Evolutionary conservation across 2,329 filamentous ascomycete species (phyloP), one percentile per base, ranked within the genome.

Genomic region (Emergomyces africanus): DNA sequence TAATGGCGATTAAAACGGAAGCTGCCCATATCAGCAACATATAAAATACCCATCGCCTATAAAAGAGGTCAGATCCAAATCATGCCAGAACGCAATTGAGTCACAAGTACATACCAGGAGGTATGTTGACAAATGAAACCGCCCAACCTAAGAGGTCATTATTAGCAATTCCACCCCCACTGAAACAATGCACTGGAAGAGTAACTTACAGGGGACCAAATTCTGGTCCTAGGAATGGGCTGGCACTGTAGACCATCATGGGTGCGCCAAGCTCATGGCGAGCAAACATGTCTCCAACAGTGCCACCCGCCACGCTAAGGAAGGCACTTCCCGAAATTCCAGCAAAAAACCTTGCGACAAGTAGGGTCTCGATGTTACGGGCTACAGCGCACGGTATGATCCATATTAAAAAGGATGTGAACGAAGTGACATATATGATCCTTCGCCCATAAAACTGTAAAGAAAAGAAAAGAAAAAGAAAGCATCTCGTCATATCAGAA

Each of bases 111-210:
- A 67, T 68, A 77, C 81, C 90, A 96, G 59, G 77, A 75, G 3
- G 79, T 80, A 65, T 86, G 83, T 65, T 86, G 83, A 70, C 92
- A 92, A 70, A 95, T 90, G 71, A 95, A 90, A 8, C 89, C 90
- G 9, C 89, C 89, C 57, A 74, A 61, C 46, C 73, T 75, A 49
- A 20, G 88, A 70, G 42, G 33, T n/a, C 12, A 25, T n/a, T 15
- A 48, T 59, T 58, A 61, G 55, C 50, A 37, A 15, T 8, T 3
- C 9, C 9, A n/a, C n/a, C 18, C n/a, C 12, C 50, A 30, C 25
- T 37, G 20, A 30, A 18, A 35, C 4, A 44, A 39, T 25, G 18
- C n/a, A n/a, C 18, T 5, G 42, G 33, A 30, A 35, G 57, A 1
- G 54, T 20, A 64, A 5, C 71, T 63, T 68, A 74, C 57, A 84